Conservation (phyloP, 441 rosid species). For the Adansonia rubrostipa region DNA sequence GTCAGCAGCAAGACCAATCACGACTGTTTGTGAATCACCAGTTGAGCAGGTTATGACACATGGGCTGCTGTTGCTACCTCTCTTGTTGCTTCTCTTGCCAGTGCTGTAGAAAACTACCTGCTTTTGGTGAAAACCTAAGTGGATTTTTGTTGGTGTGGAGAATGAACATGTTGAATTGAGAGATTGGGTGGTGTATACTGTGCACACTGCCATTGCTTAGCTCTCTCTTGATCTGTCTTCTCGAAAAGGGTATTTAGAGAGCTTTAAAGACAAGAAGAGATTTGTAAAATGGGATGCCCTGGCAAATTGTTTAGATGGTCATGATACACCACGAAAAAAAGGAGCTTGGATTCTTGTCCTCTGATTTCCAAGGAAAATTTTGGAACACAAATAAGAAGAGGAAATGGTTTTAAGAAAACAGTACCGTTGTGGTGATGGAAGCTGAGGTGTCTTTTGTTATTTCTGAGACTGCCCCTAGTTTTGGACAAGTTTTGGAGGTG, state of each 20-base stretch:
- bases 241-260: not conserved
- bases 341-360: slow-evolving; percentile 22
- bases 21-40: slow-evolving; percentile 61
- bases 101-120: slow-evolving; percentile 58
- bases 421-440: slow-evolving; percentile 31
- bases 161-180: slow-evolving; percentile 71
- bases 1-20: slow-evolving; percentile 95
- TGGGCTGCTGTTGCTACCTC: slow-evolving; percentile 30
- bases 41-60: slow-evolving; percentile 59
- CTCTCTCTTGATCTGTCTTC: not conserved
- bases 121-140: slow-evolving; percentile 48
- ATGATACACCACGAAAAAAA: slow-evolving; percentile 26
- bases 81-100: slow-evolving; percentile 33
- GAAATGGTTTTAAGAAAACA: slow-evolving; percentile 43
- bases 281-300: not conserved
- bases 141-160: slow-evolving; percentile 57
- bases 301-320: slow-evolving; percentile 14
- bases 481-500: slow-evolving; percentile 47
- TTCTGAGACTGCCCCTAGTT: slow-evolving; percentile 49
- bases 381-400: slow-evolving; percentile 43
- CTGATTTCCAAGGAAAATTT: slow-evolving; percentile 17
- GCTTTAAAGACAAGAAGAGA: slow-evolving; percentile 9
- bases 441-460: slow-evolving; percentile 35
- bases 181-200: slow-evolving; percentile 64
- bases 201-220: slow-evolving; percentile 63